These are phyloP conservation scores for Hyaloscypha finlandica DNA, from an alignment of 495 filamentous ascomycete genomes.

Conservation along the genomic window DNA sequence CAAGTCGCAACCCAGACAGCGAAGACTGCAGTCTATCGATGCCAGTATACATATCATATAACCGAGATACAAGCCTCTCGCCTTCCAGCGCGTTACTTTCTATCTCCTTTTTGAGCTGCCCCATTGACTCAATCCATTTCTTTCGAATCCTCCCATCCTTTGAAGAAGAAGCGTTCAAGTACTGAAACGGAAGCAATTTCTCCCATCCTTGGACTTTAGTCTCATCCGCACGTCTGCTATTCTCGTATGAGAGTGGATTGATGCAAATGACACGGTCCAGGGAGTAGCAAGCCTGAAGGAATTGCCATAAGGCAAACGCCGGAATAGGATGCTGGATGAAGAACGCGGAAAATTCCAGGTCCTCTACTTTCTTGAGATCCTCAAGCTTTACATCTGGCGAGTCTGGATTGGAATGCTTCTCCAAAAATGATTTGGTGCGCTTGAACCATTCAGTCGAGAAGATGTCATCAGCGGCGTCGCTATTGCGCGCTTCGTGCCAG, in stretches of 20 bases:
- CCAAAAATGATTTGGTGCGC: neutral
- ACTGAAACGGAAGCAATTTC: constrained; percentile 6
- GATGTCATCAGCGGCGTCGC: neutral
- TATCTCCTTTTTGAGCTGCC: constrained; percentile 2
- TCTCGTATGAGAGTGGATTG: neutral
- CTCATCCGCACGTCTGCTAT: neutral
- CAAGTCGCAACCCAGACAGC: neutral
- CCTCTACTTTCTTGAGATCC: neutral
- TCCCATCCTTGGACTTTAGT: constrained; percentile 2
- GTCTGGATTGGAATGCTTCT: neutral
- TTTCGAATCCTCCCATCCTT: neutral
- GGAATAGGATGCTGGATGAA: neutral
- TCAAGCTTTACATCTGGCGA: neutral
- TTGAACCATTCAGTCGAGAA: constrained; percentile 1
- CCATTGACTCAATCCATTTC: constrained; percentile 4
- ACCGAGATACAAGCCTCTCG: neutral
- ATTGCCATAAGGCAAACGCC: neutral
- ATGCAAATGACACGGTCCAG: neutral
- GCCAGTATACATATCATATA: constrained; percentile 5
- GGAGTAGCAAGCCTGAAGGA: neutral
- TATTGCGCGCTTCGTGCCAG: neutral
- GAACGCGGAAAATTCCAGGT: neutral
- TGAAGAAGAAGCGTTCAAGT: constrained; percentile 2
- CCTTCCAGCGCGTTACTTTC: neutral
- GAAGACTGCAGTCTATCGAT: constrained; percentile 5